These are phyloP conservation scores for Ophiostoma sp. DNA, from an alignment of 2,329 filamentous ascomycete species.

Conservation along the genomic window DNA sequence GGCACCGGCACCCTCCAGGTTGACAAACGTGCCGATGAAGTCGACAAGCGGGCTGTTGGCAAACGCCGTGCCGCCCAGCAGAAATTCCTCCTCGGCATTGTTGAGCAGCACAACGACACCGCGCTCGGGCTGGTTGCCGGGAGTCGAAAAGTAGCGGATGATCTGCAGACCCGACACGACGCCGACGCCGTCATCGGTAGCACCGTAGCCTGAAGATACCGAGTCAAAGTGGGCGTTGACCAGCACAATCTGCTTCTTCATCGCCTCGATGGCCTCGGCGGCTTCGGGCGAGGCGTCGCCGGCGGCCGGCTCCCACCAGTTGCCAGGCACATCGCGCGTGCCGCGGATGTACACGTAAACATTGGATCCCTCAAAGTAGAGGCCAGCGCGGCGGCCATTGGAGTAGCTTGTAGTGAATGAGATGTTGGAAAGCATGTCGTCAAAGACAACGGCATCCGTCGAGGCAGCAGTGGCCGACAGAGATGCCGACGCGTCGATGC, in stretches of 20 bases:
- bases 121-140: conserved; percentile 65
- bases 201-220: conserved; percentile 85
- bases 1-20: conserved; percentile 90
- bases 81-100: conserved; percentile 90
- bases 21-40: conserved; percentile 53
- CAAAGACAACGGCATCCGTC: conserved; percentile 54
- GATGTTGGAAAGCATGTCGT: conserved; percentile 73
- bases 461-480: neutral
- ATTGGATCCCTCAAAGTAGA: conserved; percentile 91
- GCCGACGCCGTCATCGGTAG: conserved; percentile 89
- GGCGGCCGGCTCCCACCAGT: conserved; percentile 58
- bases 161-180: conserved; percentile 82
- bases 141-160: conserved; percentile 74
- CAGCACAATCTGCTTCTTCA: conserved; percentile 67
- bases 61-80: conserved; percentile 82
- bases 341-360: conserved; percentile 89
- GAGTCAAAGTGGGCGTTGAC: conserved; percentile 93
- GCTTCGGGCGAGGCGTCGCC: neutral
- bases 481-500: neutral
- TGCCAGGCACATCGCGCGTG: conserved; percentile 62
- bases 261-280: conserved; percentile 33
- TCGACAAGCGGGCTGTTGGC: conserved; percentile 73
- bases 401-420: conserved; percentile 51
- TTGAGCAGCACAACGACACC: conserved; percentile 85
- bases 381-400: conserved; percentile 34